A percentile compares a stretch with the other conserved stretches of the same genome.
These are phyloP conservation scores for Rhipidocladum racemiflorum DNA, from an alignment of 176 grass and related monocot genomes.

Conservation along the genomic window DNA sequence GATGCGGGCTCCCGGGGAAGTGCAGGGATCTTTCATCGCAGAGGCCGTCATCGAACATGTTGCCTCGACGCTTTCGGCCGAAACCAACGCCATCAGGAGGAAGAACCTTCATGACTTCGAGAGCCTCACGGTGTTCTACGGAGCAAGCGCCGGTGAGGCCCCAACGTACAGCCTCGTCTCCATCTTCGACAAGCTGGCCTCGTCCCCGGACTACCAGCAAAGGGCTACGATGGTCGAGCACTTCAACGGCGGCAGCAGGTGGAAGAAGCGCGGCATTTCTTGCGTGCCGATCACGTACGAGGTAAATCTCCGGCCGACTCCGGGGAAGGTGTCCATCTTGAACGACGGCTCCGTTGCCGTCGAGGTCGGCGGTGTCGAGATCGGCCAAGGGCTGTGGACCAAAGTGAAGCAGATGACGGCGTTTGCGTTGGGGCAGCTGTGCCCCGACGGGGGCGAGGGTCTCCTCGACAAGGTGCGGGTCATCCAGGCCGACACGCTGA, in stretches of 20 bases:
- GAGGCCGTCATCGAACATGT: slow-evolving; percentile 89
- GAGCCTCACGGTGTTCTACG: slow-evolving; percentile 57
- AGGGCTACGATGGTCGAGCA: slow-evolving; percentile 28
- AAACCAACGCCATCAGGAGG: slow-evolving; percentile 53
- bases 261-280: slow-evolving; percentile 85
- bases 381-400: slow-evolving; percentile 84
- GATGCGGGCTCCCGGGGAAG: slow-evolving; percentile 66
- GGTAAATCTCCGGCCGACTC: slow-evolving; percentile 30
- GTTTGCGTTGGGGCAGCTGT: slow-evolving; percentile 56
- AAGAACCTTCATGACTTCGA: slow-evolving; percentile 75
- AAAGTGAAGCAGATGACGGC: slow-evolving; percentile 87
- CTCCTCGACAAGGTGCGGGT: slow-evolving; percentile 67
- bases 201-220: slow-evolving; percentile 47
- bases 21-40: slow-evolving; percentile 79
- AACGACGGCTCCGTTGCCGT: slow-evolving; percentile 81
- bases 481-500: slow-evolving; percentile 73
- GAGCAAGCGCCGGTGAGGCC: slow-evolving; percentile 32
- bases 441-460: slow-evolving; percentile 31
- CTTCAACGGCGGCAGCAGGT: slow-evolving; percentile 64
- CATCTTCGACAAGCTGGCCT: slow-evolving; percentile 66
- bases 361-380: slow-evolving; percentile 79
- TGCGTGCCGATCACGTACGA: slow-evolving; percentile 62
- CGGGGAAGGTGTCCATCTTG: slow-evolving; percentile 86
- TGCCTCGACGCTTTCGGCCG: slow-evolving; percentile 43
- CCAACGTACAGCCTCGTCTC: slow-evolving; percentile 63